Evolutionary conservation across 164 flowering plant genomes (phyloP), one percentile per base, ranked within the genome.

Genomic region (Pachysandra terminalis): DNA sequence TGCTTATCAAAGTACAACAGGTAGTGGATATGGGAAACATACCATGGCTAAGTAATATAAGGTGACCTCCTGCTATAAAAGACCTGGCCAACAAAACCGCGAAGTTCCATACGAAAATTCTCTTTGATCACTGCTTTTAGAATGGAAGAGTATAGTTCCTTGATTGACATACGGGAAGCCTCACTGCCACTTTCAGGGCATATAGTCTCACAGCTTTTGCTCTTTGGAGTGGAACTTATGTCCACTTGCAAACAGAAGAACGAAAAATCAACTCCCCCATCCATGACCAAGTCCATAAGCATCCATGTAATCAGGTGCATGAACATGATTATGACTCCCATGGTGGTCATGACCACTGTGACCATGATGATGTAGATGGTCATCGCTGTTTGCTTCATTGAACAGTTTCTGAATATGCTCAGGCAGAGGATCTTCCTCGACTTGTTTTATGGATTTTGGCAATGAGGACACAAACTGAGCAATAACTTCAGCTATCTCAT

Each of bases 231-330:
- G 55, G 7, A 52, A 52, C n/a, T 52, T 52, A 24, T 35, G 37
- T 45, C 51, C 37, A 22, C 37, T 28, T 28, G 56, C 26, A 25
- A 21, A 19, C 13, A 37, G 19, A 59, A 58, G 40, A 58, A 28
- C 49, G 37, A 23, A 19, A 19, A 40, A 32, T 81, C 75, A 80
- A 59, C 65, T 68, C 17, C 68, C 85, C 82, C 82, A 82, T 63
- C 83, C 88, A 55, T 84, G 86, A 65, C 83, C 89, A 28, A 88
- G 85, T 19, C 98, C 98, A 65, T 90, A 87, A 8, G 86, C 81
- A 68, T 88, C 87, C 83, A 79, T 78, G 71, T 77, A 83, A 22
- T 80, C 81, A 23, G 83, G 71, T 53, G 57, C 80, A 66, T 77
- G 83, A 70, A 45, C 75, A 64, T 81, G 79, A 27, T 66, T 71